Conservation (phyloP, 306 rosid species). For the Fragaria nilgerrensis region DNA sequence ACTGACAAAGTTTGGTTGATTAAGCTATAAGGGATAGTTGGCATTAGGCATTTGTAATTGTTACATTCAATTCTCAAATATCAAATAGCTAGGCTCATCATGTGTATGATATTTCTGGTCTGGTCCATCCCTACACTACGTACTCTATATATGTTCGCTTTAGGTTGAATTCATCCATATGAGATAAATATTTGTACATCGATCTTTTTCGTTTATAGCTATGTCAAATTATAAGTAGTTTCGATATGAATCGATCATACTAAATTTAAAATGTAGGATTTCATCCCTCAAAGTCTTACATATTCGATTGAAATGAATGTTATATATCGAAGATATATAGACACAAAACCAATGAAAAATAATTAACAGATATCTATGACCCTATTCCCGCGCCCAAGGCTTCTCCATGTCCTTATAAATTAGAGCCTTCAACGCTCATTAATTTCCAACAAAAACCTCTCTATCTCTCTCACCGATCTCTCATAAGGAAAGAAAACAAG, state of each 20-base stretch:
- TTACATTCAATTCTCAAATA: slow-evolving; percentile 23
- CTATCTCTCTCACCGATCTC: slow-evolving; percentile 8
- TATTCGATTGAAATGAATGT: too few relatives aligned
- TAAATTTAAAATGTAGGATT: not conserved
- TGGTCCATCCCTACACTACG: not conserved
- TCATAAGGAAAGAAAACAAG: slow-evolving; percentile 7
- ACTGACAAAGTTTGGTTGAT: slow-evolving; percentile 42
- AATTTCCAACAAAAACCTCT: slow-evolving; percentile 18
- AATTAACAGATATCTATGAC: not conserved
- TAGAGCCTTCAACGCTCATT: slow-evolving; percentile 18
- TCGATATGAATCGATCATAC: not conserved
- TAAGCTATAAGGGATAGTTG: slow-evolving; percentile 22
- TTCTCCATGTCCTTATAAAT: slow-evolving; percentile 25
- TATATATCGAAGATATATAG: too few relatives aligned
- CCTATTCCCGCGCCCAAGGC: not conserved
- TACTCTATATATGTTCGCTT: not conserved
- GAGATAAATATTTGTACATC: not conserved
- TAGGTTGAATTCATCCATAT: not conserved
- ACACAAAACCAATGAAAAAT: too few relatives aligned
- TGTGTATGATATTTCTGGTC: slow-evolving; percentile 2
- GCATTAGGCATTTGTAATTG: slow-evolving; percentile 18
- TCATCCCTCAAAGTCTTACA: too few relatives aligned
- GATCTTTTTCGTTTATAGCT: not conserved
- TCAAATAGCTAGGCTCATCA: slow-evolving; percentile 20
- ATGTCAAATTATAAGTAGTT: not conserved